Percentiles rank a stretch among this genome's conserved stretches.
Conservation (phyloP, 139 green algal species). For the Chlamydomonas schloesseri region DNA sequence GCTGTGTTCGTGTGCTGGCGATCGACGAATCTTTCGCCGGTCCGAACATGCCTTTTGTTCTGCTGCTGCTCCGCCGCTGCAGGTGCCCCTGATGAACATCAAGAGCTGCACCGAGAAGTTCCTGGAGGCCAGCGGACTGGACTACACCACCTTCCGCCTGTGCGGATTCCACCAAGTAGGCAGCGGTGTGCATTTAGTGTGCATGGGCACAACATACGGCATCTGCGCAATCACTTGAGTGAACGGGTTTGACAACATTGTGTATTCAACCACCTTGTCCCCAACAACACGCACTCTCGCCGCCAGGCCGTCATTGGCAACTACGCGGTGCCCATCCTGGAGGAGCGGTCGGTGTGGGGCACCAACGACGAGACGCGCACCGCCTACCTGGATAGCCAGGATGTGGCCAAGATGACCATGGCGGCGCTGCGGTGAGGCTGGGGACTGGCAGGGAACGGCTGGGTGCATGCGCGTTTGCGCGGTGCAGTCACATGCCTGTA, state of each 20-base stretch:
- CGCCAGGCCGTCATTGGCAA: conserved; percentile 97
- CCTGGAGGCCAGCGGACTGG: conserved; percentile 82
- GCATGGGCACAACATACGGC: too few relatives aligned
- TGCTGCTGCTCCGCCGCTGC: too few relatives aligned
- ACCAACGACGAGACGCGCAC: conserved; percentile 93
- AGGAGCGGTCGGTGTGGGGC: conserved; percentile 97
- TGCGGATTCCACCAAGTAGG: conserved; percentile 96
- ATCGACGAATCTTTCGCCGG: too few relatives aligned
- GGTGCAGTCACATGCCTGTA: too few relatives aligned
- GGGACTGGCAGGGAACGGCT: background rate
- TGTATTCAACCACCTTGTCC: too few relatives aligned
- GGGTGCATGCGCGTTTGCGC: too few relatives aligned
- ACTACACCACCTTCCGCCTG: conserved; percentile 95
- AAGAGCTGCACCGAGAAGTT: conserved; percentile 96
- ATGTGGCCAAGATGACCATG: conserved; percentile 64
- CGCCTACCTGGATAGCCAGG: conserved; percentile 94
- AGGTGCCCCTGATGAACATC: conserved; percentile 94
- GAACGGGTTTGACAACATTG: too few relatives aligned
- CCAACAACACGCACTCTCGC: too few relatives aligned
- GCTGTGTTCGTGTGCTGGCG: background rate
- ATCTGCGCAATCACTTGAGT: too few relatives aligned
- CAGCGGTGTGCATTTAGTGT: too few relatives aligned
- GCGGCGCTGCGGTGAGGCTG: conserved; percentile 77
- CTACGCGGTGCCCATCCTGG: conserved; percentile 98
- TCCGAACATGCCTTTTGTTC: too few relatives aligned